A percentile compares a stretch with the other conserved stretches of the same genome.
Conservation (phyloP, 257 asterid species). For the Solanum pennellii region DNA sequence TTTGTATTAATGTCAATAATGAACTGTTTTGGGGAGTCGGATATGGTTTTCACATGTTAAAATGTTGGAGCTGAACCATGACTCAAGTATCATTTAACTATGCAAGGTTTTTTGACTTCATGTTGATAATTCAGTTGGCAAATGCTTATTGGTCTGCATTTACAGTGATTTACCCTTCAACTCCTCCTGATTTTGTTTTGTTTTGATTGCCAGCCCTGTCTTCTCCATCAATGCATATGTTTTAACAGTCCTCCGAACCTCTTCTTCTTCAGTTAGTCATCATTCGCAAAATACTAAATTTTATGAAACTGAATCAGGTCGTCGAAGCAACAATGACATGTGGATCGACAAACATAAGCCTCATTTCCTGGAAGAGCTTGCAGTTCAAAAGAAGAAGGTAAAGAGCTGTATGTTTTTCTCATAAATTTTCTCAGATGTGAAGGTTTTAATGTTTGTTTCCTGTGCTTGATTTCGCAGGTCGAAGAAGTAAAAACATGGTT, state of each 20-base stretch:
- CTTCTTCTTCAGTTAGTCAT: neutral
- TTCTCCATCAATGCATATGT: neutral
- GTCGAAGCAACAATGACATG: conserved; percentile 30
- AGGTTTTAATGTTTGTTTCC: conserved; percentile 1
- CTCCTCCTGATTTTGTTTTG: neutral
- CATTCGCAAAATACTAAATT: neutral
- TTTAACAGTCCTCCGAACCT: neutral
- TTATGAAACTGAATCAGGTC: conserved; percentile 25
- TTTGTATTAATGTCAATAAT: neutral
- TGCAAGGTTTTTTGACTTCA: neutral
- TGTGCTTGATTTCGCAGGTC: conserved; percentile 45
- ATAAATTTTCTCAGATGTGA: neutral
- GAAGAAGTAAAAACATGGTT: conserved; percentile 81
- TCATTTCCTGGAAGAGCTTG: conserved; percentile 59
- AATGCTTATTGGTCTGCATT: neutral
- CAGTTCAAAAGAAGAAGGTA: conserved; percentile 94
- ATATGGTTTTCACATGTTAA: neutral
- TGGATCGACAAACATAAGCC: conserved; percentile 82
- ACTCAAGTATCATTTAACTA: neutral
- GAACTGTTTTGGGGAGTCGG: neutral
- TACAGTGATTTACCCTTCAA: neutral
- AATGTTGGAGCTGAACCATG: neutral
- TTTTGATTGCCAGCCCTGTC: neutral
- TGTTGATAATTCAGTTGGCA: neutral
- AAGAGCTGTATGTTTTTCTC: neutral